These are phyloP conservation scores for Thalassiosira mediterranea DNA, from an alignment of 352 stramenopile genomes.

Conservation along the genomic window DNA sequence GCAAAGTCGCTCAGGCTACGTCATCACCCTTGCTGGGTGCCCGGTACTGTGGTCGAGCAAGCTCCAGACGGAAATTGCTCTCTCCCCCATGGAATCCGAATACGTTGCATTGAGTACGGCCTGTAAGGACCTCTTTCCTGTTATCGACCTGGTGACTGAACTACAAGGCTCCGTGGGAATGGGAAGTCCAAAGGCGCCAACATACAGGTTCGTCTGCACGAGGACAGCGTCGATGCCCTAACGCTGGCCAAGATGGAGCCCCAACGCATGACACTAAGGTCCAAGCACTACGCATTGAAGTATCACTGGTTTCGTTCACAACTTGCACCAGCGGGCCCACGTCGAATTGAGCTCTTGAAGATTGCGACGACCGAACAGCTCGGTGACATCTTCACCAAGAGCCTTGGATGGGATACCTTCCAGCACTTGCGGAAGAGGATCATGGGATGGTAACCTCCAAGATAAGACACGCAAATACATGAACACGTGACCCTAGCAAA, in stretches of 20 bases:
- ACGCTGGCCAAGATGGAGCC: conserved; percentile 39
- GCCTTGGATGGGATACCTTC: conserved; percentile 27
- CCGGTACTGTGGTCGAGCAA: conserved; percentile 40
- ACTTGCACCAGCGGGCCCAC: conserved; percentile 4
- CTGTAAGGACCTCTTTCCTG: conserved; percentile 15
- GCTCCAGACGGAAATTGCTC: conserved; percentile 38
- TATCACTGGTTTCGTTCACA: conserved; percentile 53
- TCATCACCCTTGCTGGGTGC: conserved; percentile 33
- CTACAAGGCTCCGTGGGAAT: too few relatives aligned
- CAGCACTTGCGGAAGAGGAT: conserved; percentile 22
- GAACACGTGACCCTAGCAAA: too few relatives aligned
- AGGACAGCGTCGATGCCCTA: conserved; percentile 55
- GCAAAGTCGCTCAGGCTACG: conserved; percentile 50
- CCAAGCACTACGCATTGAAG: conserved; percentile 56
- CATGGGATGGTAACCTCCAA: conserved; percentile 60
- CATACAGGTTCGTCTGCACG: conserved; percentile 18
- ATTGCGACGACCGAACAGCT: conserved; percentile 47
- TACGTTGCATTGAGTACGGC: conserved; percentile 15
- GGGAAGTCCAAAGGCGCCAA: too few relatives aligned
- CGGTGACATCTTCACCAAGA: conserved; percentile 62
- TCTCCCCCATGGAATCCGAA: conserved; percentile 36
- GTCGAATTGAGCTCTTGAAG: conserved; percentile 30
- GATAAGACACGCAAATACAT: too few relatives aligned
- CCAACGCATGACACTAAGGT: conserved; percentile 39
- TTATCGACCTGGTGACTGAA: conserved; percentile 4